Evolutionary conservation across 2,329 filamentous ascomycete species (phyloP).

Genomic region (Metarhizium humberi): DNA sequence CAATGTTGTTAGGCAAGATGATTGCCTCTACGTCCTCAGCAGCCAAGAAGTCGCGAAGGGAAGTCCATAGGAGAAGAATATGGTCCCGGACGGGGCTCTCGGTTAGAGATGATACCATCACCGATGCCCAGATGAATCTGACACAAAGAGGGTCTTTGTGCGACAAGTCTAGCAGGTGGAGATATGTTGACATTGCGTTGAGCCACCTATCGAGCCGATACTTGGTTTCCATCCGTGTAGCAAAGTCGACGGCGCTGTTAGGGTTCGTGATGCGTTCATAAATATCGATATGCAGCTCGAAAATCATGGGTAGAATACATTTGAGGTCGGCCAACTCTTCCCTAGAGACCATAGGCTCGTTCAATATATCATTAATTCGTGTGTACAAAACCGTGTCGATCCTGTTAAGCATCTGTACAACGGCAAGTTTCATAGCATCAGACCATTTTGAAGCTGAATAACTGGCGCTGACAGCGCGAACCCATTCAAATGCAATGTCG

Average conservation of each 20-base stretch:
- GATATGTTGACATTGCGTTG: constrained; percentile 36
- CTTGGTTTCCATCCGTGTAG: constrained; percentile 38
- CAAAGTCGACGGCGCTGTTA: constrained; percentile 42
- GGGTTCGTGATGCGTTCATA: constrained; percentile 50
- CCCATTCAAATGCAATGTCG: constrained; percentile 52
- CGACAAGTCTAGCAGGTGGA: constrained; percentile 25
- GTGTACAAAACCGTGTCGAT: constrained; percentile 43
- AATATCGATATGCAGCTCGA: constrained; percentile 53
- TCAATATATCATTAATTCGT: constrained; percentile 34
- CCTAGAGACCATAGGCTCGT: constrained; percentile 14
- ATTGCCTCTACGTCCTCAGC: constrained; percentile 35
- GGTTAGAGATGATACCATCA: constrained; percentile 41
- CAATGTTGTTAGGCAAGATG: constrained; percentile 69
- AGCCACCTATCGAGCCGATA: constrained; percentile 43
- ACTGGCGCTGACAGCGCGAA: constrained; percentile 37
- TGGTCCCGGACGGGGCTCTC: constrained; percentile 47
- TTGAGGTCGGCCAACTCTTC: constrained; percentile 26
- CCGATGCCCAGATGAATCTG: constrained; percentile 50
- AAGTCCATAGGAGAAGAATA: constrained; percentile 49
- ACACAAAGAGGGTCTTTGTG: constrained; percentile 31
- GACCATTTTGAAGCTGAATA: constrained; percentile 50
- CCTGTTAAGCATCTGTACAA: constrained; percentile 46
- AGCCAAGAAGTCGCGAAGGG: constrained; percentile 41
- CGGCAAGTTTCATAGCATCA: constrained; percentile 44
- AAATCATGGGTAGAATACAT: constrained; percentile 45